Base-by-base conservation (phyloP, 2,329 filamentous ascomycete genomes). In the Huntiella abstrusa region DNA sequence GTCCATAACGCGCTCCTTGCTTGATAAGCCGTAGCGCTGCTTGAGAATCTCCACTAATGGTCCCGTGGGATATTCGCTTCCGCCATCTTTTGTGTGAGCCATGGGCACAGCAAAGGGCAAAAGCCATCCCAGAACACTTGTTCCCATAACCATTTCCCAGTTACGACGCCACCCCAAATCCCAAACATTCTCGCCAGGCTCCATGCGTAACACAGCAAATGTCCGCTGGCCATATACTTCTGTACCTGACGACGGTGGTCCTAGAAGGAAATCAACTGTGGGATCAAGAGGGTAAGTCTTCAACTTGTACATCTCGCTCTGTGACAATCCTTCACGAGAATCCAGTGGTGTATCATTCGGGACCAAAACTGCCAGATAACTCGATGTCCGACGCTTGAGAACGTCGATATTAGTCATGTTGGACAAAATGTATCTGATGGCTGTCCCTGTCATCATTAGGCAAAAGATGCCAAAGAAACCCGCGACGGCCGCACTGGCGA, bases 341-440 rank as follows among this genome's bases (percentile, higher is more conserved):
- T 56, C 60, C 6, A 28, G 8, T 3, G 5, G 22, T n/a, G 62
- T 66, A 38, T 60, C 63, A 35, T 57, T 60, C 13, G 77, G 78
- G 13, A 88, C 69, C 17, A 77, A 70, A 4, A 95, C 73, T 1
- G 88, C 87, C 32, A 96, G 64, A 44, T 77, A 75, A 61, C 81
- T 79, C 4, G 76, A 72, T 50, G 73, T 76, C 13, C 63, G 68
- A 51, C 67, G 71, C 47, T 68, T 71, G 19, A 93, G 66, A 49
- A 78, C 73, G 58, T 98, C 91, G 49, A 98, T 79, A 13, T 85
- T 92, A 1, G 87, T 93, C 41, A 77, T 69, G 56, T 95, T 95
- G 45, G 70, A 64, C 41, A 80, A 61, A 35, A 80, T 71, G 55
- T 85, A 78, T 52, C 80, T 74, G 35, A 80, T 57, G 3, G 83